phyloP scores from a whole-genome alignment of 2,329 filamentous ascomycete genomes.

The Sarocladium brachiariae region DNA sequence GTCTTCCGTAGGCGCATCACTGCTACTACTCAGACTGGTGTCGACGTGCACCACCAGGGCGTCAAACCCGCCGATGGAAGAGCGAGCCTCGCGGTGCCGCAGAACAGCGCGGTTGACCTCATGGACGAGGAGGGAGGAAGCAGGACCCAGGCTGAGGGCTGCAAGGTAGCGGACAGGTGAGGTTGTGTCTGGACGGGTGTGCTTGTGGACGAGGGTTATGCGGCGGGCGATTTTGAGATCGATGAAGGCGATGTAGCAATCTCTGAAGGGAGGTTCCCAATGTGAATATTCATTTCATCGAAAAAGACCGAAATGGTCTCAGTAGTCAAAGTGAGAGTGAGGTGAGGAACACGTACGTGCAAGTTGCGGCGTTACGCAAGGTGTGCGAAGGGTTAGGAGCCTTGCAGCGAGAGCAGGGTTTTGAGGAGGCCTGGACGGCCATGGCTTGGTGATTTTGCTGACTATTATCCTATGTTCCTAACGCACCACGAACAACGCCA shows the following conservation, averaged over 20 bases:
- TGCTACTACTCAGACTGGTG: conserved; percentile 26
- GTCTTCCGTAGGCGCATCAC: conserved; percentile 30
- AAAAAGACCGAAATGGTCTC: conserved; percentile 11
- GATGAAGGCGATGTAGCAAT: conserved; percentile 73
- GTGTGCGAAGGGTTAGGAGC: conserved; percentile 20
- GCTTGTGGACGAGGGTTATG: conserved; percentile 43
- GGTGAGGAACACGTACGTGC: conserved; percentile 19
- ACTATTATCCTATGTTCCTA: too few relatives aligned
- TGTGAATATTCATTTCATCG: conserved; percentile 19
- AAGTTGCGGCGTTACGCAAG: conserved; percentile 25
- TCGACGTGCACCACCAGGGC: conserved; percentile 55
- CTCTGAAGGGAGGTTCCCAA: neutral
- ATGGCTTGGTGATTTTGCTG: conserved; percentile 11
- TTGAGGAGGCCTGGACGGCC: conserved; percentile 11
- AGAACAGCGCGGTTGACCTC: conserved; percentile 49
- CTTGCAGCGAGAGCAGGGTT: conserved; percentile 28
- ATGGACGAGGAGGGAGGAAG: conserved; percentile 70
- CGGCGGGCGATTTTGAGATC: conserved; percentile 75
- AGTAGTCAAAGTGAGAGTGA: neutral
- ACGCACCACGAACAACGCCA: too few relatives aligned
- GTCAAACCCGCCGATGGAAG: conserved; percentile 56
- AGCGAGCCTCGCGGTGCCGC: conserved; percentile 57
- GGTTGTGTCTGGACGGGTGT: conserved; percentile 31
- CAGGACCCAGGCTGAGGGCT: conserved; percentile 76
- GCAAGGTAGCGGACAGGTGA: conserved; percentile 52